Evolutionary conservation across 176 grass and related monocot genomes (phyloP).

Genomic region (Musa schizocarpa): DNA sequence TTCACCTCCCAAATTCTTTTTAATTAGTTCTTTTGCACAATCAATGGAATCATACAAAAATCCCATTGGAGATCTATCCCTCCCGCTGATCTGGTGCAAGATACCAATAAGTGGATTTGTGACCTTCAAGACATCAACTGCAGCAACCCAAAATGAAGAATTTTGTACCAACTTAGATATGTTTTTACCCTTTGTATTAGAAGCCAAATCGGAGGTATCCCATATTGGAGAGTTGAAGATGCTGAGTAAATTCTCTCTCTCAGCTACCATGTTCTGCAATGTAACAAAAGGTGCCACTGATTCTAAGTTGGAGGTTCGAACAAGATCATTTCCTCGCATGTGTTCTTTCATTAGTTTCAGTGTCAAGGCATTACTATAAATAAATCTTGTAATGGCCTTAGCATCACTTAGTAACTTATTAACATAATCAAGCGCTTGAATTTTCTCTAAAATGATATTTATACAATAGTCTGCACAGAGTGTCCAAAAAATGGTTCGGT

Average conservation of each 20-base stretch:
- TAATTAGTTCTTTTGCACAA: constrained; percentile 59
- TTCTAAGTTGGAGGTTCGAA: constrained; percentile 41
- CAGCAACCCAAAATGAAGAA: constrained; percentile 54
- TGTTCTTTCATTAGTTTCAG: constrained; percentile 30
- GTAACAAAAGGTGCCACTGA: constrained; percentile 54
- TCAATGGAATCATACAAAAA: constrained; percentile 75
- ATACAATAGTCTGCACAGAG: constrained; percentile 75
- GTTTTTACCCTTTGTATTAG: constrained; percentile 11
- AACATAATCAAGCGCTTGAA: constrained; percentile 43
- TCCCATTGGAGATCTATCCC: constrained; percentile 42
- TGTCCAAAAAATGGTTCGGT: constrained; percentile 39
- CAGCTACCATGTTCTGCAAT: constrained; percentile 42
- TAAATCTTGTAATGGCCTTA: constrained; percentile 47
- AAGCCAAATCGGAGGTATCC: constrained; percentile 39
- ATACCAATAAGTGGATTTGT: constrained; percentile 56
- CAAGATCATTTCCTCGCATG: constrained; percentile 31
- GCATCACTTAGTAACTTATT: constrained; percentile 43
- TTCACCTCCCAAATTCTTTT: constrained; percentile 27
- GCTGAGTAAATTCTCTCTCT: constrained; percentile 32
- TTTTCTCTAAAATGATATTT: constrained; percentile 55
- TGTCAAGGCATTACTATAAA: constrained; percentile 46
- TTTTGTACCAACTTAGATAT: constrained; percentile 34
- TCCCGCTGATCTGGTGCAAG: constrained; percentile 31
- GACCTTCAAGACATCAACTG: constrained; percentile 45
- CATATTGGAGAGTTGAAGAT: constrained; percentile 51